Base-by-base conservation (phyloP, 306 rosid genomes). In the Pterocarpus santalinus region DNA sequence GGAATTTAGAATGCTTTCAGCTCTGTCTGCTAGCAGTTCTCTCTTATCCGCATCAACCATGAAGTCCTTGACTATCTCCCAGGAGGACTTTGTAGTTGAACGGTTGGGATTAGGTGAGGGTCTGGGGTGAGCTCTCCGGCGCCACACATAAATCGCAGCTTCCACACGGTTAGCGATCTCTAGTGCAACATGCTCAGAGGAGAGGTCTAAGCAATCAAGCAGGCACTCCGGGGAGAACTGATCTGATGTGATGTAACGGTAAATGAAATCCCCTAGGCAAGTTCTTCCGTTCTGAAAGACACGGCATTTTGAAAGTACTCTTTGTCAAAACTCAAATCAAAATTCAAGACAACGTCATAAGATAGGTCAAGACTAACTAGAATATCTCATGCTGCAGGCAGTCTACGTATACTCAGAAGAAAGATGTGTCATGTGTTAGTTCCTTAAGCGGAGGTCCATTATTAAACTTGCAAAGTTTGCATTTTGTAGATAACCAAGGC, bases 81-180 rank as follows among this genome's bases (percentile, higher is more conserved):
- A 95, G 12, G 99, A 95, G 4, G 98, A 91, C 89, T 92, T 95
- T 63, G 99, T 46, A 16, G 91, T 79, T 62, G 98, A 87, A 57
- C 96, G 99, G 70, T 78, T 90, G 0, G 93, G 90, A 60, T 75
- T 82, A 46, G 85, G 84, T 8, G 81, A 84, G 6, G 91, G 82
- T 67, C 81, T 91, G 3, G 95, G 76, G 77, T 93, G 89, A 79
- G 88, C 83, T 84, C 97, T 88, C 73, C 94, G 72, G 30, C 93
- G 95, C 99, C 99, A 95, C 2, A 95, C 95, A 57, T 91, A 84
- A 14, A 93, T 76, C 3, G 99, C 90, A 28, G 99, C 95, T 80
- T 95, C 97, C 65, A 90, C 89, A 3, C 99, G 95, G 75, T 95
- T 93, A 4, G 99, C 99, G 76, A 95, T 84, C 86, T 95, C 99